These are phyloP conservation scores for Populus hybrid DNA, from an alignment of 441 rosid species.

Conservation along the genomic window DNA sequence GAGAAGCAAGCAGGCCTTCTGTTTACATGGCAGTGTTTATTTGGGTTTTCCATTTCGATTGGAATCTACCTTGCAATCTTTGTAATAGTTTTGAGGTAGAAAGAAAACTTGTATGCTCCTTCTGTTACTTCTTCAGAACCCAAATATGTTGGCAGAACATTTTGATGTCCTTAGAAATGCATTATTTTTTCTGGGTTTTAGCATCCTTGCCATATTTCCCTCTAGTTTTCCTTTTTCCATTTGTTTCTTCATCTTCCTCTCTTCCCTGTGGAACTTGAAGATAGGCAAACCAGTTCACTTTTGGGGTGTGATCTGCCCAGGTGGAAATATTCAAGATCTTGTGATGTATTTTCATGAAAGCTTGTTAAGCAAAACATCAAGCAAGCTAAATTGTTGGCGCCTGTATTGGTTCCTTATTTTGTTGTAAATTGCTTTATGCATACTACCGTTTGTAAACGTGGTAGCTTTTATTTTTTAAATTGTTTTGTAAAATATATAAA, in stretches of 20 bases:
- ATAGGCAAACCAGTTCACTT: background rate
- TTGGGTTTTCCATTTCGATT: background rate
- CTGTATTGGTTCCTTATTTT: too few relatives aligned
- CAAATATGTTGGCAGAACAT: background rate
- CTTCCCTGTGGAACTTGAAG: background rate
- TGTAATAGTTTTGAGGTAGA: background rate
- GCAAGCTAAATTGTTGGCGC: background rate
- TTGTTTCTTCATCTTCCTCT: too few relatives aligned
- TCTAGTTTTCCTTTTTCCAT: background rate
- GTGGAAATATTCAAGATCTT: background rate
- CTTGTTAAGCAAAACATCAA: background rate
- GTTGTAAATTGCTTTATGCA: too few relatives aligned
- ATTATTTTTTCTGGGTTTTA: background rate
- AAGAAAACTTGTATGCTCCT: background rate
- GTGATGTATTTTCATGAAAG: background rate
- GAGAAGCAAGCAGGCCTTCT: slow-evolving; percentile 8
- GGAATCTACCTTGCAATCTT: background rate
- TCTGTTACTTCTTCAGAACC: background rate
- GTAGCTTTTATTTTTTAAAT: too few relatives aligned
- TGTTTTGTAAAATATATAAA: too few relatives aligned
- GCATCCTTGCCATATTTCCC: background rate
- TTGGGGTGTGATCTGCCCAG: background rate
- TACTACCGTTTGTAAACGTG: too few relatives aligned
- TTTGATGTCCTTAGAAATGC: background rate
- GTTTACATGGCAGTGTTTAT: background rate